phyloP scores from a whole-genome alignment of 768 basidiomycete species.

The Solioccasus polychromus region DNA sequence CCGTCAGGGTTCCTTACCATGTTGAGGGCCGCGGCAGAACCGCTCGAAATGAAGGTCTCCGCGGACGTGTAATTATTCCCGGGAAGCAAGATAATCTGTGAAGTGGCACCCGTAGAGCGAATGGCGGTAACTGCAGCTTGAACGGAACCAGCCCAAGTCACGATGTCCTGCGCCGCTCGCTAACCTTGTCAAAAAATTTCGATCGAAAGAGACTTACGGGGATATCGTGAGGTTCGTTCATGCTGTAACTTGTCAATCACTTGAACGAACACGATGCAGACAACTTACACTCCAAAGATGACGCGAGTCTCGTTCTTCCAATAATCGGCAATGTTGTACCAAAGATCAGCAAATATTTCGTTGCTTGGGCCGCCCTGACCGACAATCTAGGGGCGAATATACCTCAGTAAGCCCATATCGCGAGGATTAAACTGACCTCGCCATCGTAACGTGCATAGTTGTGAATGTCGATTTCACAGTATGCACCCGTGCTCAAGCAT shows the following conservation, averaged over 20 bases:
- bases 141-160: slow-evolving; percentile 45
- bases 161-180: slow-evolving; percentile 29
- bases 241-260: slow-evolving; percentile 29
- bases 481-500: slow-evolving; percentile 47
- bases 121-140: slow-evolving; percentile 65
- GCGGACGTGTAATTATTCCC: slow-evolving; percentile 60
- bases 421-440: slow-evolving; percentile 23
- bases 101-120: slow-evolving; percentile 46
- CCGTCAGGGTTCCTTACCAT: slow-evolving; percentile 47
- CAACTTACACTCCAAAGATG: slow-evolving; percentile 48
- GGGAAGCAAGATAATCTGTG: slow-evolving; percentile 56
- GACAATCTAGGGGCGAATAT: slow-evolving; percentile 39
- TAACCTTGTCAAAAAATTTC: background rate
- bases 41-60: slow-evolving; percentile 46
- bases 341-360: slow-evolving; percentile 49
- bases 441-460: slow-evolving; percentile 60
- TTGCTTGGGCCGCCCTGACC: slow-evolving; percentile 63
- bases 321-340: slow-evolving; percentile 50
- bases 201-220: slow-evolving; percentile 25
- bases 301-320: slow-evolving; percentile 41
- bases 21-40: slow-evolving; percentile 47
- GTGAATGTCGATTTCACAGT: slow-evolving; percentile 56
- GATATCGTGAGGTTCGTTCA: slow-evolving; percentile 66
- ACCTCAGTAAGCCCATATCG: background rate
- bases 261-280: background rate